phyloP scores from a whole-genome alignment of 495 filamentous ascomycete genomes.

The Neurospora sp. region DNA sequence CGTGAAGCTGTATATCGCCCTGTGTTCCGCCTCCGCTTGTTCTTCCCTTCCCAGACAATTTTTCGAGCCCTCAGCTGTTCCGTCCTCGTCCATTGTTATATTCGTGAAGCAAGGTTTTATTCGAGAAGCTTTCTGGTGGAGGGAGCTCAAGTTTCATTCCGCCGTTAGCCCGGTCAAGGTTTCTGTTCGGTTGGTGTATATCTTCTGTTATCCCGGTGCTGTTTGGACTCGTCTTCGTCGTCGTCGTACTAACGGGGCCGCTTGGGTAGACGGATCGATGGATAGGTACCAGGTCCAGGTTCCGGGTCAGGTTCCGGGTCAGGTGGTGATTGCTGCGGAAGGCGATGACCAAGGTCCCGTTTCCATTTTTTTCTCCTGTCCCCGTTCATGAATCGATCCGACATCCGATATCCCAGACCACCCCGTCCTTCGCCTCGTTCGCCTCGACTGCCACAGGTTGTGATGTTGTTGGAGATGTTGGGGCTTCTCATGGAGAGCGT shows the following conservation, averaged over 20 bases:
- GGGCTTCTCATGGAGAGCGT: not conserved
- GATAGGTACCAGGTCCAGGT: not conserved
- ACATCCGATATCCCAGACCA: not conserved
- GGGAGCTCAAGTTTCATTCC: not conserved
- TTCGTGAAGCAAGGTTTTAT: not conserved
- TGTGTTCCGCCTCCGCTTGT: not conserved
- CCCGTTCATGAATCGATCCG: not conserved
- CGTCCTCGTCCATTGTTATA: too few relatives aligned
- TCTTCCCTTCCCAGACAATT: not conserved
- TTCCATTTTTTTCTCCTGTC: not conserved
- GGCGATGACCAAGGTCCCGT: not conserved
- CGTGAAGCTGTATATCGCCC: not conserved
- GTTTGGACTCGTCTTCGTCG: not conserved
- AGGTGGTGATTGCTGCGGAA: not conserved
- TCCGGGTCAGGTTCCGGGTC: too few relatives aligned
- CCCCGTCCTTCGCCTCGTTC: not conserved
- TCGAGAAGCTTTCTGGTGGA: not conserved
- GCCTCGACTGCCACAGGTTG: not conserved
- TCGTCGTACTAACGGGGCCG: not conserved
- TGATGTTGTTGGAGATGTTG: not conserved
- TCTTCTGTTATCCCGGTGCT: not conserved
- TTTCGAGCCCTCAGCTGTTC: not conserved
- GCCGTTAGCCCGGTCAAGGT: not conserved
- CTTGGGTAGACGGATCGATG: not conserved
- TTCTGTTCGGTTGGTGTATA: not conserved